Evolutionary conservation across 2,329 filamentous ascomycete species (phyloP), one percentile per base, ranked within the genome.

Genomic region (Amylocarpus encephaloides): DNA sequence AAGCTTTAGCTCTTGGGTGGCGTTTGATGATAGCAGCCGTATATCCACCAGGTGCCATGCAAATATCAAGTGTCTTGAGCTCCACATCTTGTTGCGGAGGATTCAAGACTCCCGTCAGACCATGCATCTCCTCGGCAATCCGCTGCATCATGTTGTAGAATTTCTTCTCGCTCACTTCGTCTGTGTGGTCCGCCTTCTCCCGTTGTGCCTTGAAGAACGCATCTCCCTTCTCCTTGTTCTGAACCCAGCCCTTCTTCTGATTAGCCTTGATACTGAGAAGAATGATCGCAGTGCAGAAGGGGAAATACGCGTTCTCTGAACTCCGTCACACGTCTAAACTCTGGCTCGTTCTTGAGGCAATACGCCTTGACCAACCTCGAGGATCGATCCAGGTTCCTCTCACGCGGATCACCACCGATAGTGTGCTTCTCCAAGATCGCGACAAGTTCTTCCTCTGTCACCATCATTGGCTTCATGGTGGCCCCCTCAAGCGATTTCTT

Each of bases 81-180:
- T 51, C 18, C 10, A 16, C 15, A 12, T 35, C 40, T 12, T 29
- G 32, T 10, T 12, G 5, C 10, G 35, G 18, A 1, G 43, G 38
- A 18, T 18, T 43, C 15, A 62, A 43, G 30, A 48, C 50, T 7
- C 41, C 33, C 4, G 57, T 57, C 5, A 35, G n/a, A 1, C 33
- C 7, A 6, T 78, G 56, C 18, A 79, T 59, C 43, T 77, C 69
- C 2, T 61, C 13, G 1, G 62, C 73, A 33, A 79, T 73, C 1
- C 51, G 45, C 36, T 60, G 55, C 73, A 76, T 77, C 62, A 76
- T 62, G 0, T 50, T 46, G 56, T 67, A 74, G 55, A 76, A 73
- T 40, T 50, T 55, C 0, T 16, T 35, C 7, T 55, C 55, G 2
- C 35, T 49, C 6, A 62, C 55, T 4, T 52, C 36, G 18, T 55